Percentiles rank a stretch among this genome's conserved stretches.
Evolutionary conservation across 2,329 filamentous ascomycete genomes (phyloP).

Genomic region (Alternaria hordeiaustralica): DNA sequence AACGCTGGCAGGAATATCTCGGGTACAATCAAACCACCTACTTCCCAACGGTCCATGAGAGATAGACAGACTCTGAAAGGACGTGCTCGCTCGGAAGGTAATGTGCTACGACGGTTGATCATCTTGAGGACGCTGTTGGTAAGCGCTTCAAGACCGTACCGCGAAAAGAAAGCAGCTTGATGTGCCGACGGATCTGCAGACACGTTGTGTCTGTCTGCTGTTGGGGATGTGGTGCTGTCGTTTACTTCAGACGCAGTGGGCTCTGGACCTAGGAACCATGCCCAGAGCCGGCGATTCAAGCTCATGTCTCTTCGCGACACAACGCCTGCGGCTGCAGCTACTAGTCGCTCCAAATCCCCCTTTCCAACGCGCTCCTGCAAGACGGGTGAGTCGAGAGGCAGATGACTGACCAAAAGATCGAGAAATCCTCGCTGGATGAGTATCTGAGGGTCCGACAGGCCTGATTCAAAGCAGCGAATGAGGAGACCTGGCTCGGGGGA

Average conservation of each 20-base stretch:
- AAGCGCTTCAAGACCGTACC: slow-evolving; percentile 76
- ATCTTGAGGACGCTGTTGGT: slow-evolving; percentile 77
- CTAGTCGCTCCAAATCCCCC: slow-evolving; percentile 79
- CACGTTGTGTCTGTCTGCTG: slow-evolving; percentile 60
- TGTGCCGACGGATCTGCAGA: slow-evolving; percentile 48
- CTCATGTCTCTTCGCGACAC: slow-evolving; percentile 95
- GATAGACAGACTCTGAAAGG: slow-evolving; percentile 93
- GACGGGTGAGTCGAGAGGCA: slow-evolving; percentile 83
- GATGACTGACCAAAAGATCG: slow-evolving; percentile 86
- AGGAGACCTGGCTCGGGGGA: slow-evolving; percentile 91
- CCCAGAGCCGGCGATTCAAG: slow-evolving; percentile 91
- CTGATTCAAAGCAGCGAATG: slow-evolving; percentile 89
- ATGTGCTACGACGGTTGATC: slow-evolving; percentile 65
- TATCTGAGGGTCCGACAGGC: slow-evolving; percentile 83
- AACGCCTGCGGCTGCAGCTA: slow-evolving; percentile 84
- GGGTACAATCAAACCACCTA: slow-evolving; percentile 86
- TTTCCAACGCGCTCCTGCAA: slow-evolving; percentile 76
- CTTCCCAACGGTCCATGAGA: slow-evolving; percentile 98
- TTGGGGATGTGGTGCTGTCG: slow-evolving; percentile 45
- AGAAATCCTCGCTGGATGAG: slow-evolving; percentile 94
- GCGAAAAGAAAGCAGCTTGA: slow-evolving; percentile 75
- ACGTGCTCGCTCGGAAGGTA: slow-evolving; percentile 73
- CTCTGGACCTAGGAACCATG: slow-evolving; percentile 90
- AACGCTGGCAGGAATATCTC: slow-evolving; percentile 88
- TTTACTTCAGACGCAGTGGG: slow-evolving; percentile 50